Evolutionary conservation across 2,329 filamentous ascomycete species (phyloP), one percentile per base, ranked within the genome.

Genomic region (Fusarium domesticum): DNA sequence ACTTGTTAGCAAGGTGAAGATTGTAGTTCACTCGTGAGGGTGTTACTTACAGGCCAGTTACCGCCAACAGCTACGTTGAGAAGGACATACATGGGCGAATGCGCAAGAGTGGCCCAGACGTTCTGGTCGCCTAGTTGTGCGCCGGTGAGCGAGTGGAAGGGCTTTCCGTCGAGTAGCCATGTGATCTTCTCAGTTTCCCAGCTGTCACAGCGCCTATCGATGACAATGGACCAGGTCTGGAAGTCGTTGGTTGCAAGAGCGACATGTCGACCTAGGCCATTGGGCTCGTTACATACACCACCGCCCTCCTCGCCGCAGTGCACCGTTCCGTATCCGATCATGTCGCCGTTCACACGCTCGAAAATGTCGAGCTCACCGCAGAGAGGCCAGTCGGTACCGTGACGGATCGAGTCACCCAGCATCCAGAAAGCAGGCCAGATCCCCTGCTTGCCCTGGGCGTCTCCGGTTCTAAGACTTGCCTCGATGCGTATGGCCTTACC

Each of bases 401-500:
- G 59, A 6, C 74, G 70, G 39, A 76, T 63, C 14, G 71, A 64
- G 45, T 74, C 65, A 10, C 75, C 75, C 1, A 77, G 68, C 41
- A 75, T 62, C 75, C 75, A 78, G 55, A 77, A 78, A 4, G 75
- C 75, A 3, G 75, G 74, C 75, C 75, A 78, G 50, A 77, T 65
- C 11, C 75, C 75, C 52, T 72, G 66, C 62, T 75, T 75, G 37
- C 66, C 64, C 20, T 51, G 51, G 14, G 58, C 45, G 10, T 61
- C 41, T 23, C 75, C 75, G 48, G 74, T 73, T 6, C 73, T 70
- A 41, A 78, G 63, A 33, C 60, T 60, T 8, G 70, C 69, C 59
- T 77, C 71, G 37, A 70, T 66, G 23, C 72, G 57, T 30, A 74
- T 74, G 36, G 59, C 53, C 25, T 62, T 61, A 37, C 70, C 71